Evolutionary conservation across 768 basidiomycete species (phyloP), one percentile per base, ranked within the genome.

Genomic region (Polyporus arcularius): DNA sequence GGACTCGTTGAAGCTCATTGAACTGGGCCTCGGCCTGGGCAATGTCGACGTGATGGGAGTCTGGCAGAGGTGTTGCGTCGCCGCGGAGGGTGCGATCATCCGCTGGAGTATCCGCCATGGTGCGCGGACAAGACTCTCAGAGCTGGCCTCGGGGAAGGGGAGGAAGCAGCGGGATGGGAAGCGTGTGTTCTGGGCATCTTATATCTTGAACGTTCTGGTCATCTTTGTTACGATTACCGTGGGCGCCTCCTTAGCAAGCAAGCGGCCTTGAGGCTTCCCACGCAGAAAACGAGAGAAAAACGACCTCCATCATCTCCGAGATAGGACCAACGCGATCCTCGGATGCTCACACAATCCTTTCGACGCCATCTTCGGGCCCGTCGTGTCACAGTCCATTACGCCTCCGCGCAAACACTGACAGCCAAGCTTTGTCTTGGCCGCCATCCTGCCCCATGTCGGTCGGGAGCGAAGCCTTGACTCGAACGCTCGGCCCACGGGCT

Each of bases 21-120:
- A 86, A 87, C 46, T 81, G 78, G 28, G 75, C 70, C 70, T 84
- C 81, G 8, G 85, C 86, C 42, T 73, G 64, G 4, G 70, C 65
- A n/a, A 87, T 68, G 70, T 87, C 77, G 45, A 87, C 77, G 56
- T 81, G 79, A 57, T 63, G 63, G 7, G 43, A 43, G 38, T 57
- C 62, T 3, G 61, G 54, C 18, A 68, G 52, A 21, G 60, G 54
- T 30, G 58, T 60, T 10, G 57, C 52, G 38, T 71, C 66, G 11
- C 62, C 63, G 31, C 65, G 57, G 46, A 72, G 67, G 47, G 71
- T 71, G 52, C 66, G 65, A 53, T 69, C 71, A 57, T 70, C 69
- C 35, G 59, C 69, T n/a, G 69, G 69, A 35, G 71, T 63, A 50
- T 69, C 68, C 2, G 67, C 52, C 71, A 72, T 72, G 64, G 49